Base-by-base conservation (phyloP, 345 rosid genomes). In the Capsella bursapastoris region DNA sequence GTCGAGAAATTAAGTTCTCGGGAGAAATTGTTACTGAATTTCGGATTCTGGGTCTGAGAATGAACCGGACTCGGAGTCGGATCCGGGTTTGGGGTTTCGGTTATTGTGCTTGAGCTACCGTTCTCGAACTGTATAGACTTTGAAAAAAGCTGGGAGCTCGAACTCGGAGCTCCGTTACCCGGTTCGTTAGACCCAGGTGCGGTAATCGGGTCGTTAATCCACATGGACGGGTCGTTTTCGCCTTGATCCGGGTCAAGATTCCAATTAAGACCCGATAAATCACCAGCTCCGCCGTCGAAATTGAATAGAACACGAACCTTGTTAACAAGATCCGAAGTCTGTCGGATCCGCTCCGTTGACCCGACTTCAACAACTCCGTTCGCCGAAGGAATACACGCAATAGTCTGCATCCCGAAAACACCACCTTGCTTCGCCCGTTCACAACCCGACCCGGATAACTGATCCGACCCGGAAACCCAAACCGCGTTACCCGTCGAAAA, bases 331-430 rank as follows among this genome's bases (percentile, higher is more conserved):
- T 90, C 98, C 64, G 86, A 80, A 83, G 84, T 92, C 53, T 88
- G 92, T 62, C 28, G 77, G 76, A 95, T 88, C 81, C 78, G 1
- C 79, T 92, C 98, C 34, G 96, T 88, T 2, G 99, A 90, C 31
- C 97, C 98, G 77, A 95, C 73, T 68, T 95, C 99, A 0, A 95
- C 96, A 7, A 95, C 99, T 7, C 99, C 98, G 73, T 86, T 89
- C 1, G 84, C 87, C 47, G 87, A 83, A 32, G 99, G 98, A 35
- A 95, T 81, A 64, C 99, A 95, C 14, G 90, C 98, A 70, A 95
- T 64, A 10, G 97, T 92, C 78, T 87, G 90, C 70, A 95, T 79
- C 62, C 99, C 99, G 55, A 89, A 90, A 1, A 85, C 78, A 14
- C 88, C 89, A 1, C 89, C 99, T 63, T 90, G 97, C 71, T 83